Evolutionary conservation across 1,139 yeast species (phyloP), one percentile per base, ranked within the genome.

Genomic region (Magnusiomyces ingens): DNA sequence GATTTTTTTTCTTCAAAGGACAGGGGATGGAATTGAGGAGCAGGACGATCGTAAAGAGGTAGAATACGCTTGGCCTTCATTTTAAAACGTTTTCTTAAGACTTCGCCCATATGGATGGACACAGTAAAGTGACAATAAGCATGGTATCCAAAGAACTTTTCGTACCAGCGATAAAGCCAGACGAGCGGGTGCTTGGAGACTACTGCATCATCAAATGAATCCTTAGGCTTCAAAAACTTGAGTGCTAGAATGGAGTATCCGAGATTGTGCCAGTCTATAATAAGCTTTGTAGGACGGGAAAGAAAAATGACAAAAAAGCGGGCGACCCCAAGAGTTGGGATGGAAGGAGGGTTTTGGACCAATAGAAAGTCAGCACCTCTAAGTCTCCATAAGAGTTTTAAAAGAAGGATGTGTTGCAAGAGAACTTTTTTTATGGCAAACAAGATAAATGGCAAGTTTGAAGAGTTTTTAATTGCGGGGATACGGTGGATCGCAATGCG

Each of bases 241-340:
- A 93, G 68, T 53, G 85, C 84, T 58, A 94, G 72, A 35, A 94
- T 88, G 1, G 95, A 79, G 69, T 81, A 93, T 52, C 95, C 96
- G 62, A 94, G 74, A 67, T 94, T 94, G 68, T 94, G 99, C 99
- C 99, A 94, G 69, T 94, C 99, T 53, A 94, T 80, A 18, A 93
- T 77, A 41, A 93, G 71, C 62, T 78, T 70, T 1, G 87, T 80
- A 4, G 81, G 72, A 10, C 85, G 80, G 49, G 84, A 78, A 60
- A 81, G 72, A 41, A 80, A 53, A 47, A 74, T 67, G 55, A 80
- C 78, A 64, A 79, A 82, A 1, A 84, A 45, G 3, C 85, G 77
- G 1, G 81, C 76, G 6, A 91, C 72, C 0, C 84, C 78, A 38
- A 94, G 72, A 3, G 89, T 74, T 0, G 99, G 99, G 48, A 94